phyloP scores from a whole-genome alignment of 805 yeast genomes.

The Yarrowia divulgata region DNA sequence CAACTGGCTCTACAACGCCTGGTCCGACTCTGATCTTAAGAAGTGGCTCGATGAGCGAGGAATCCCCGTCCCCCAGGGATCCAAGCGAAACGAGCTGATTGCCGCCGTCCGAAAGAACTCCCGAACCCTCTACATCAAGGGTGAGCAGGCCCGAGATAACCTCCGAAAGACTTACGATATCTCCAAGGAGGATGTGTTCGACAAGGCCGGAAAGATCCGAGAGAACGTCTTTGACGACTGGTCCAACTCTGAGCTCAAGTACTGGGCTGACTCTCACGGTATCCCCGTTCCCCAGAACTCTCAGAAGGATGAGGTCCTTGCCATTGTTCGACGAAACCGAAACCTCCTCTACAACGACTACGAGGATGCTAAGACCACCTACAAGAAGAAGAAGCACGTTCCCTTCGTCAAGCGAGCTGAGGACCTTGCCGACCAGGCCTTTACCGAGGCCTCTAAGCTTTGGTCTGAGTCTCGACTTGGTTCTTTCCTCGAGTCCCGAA shows the following conservation, averaged over 20 bases:
- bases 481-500: slow-evolving; percentile 51
- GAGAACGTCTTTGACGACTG: slow-evolving; percentile 54
- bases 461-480: slow-evolving; percentile 51
- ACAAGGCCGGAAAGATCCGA: slow-evolving; percentile 51
- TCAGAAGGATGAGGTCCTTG: slow-evolving; percentile 44
- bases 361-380: slow-evolving; percentile 35
- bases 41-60: slow-evolving; percentile 51
- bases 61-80: slow-evolving; percentile 46
- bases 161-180: slow-evolving; percentile 49
- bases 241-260: slow-evolving; percentile 54
- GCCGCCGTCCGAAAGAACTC: slow-evolving; percentile 51
- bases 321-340: slow-evolving; percentile 49
- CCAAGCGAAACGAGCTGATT: slow-evolving; percentile 49
- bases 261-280: slow-evolving; percentile 55
- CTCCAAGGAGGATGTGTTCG: slow-evolving; percentile 50
- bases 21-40: slow-evolving; percentile 49
- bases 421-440: slow-evolving; percentile 42
- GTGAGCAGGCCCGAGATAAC: slow-evolving; percentile 47
- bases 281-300: slow-evolving; percentile 44
- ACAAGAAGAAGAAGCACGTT: slow-evolving; percentile 42
- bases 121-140: slow-evolving; percentile 43
- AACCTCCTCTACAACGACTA: slow-evolving; percentile 47
- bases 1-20: slow-evolving; percentile 48
- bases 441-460: slow-evolving; percentile 44
- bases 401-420: slow-evolving; percentile 44